Evolutionary conservation across 306 rosid genomes (phyloP), one percentile per base, ranked within the genome.

Genomic region (Castanopsis chinensis): DNA sequence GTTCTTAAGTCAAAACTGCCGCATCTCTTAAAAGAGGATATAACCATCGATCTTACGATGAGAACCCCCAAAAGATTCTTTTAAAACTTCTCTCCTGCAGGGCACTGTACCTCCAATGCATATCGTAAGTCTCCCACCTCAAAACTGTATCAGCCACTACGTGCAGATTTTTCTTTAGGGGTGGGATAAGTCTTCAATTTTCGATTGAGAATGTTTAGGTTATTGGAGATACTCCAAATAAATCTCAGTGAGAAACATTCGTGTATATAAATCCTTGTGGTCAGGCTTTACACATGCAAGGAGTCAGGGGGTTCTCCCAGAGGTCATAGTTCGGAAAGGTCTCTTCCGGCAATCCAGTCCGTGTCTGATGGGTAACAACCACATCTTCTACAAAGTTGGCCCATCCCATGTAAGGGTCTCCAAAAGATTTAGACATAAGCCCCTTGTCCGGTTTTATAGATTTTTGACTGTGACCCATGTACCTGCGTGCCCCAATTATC

Each of bases 341-440:
- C 73, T 83, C 98, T 89, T 93, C 98, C 0, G 98, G 98, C 85
- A 93, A 85, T 63, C 97, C 98, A 12, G 97, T 90, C 4, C 98
- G 87, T 3, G 98, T 91, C 82, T 90, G 96, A 82, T 93, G 98
- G 70, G 98, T 92, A 43, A 89, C 87, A 28, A 92, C 90, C 18
- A 93, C 99, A 49, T 95, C 99, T 83, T 95, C 98, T 18, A 91
- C 98, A 72, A 95, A 95, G 76, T 92, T 75, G 3, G 99, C 96
- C 98, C 99, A 95, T 2, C 98, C 98, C 98, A 95, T 93, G 89
- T 93, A 95, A 8, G 99, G 99, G 79, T 95, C 99, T 55, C 99
- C 99, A 60, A 95, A 95, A 77, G 99, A 95, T 76, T 95, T 95
- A 19, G 99, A 95, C 99, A 95, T 95, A 19, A 95, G 88, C 52